A percentile compares a stretch with the other conserved stretches of the same genome.
Conservation (phyloP, 768 basidiomycete species). For the Clitopilus passeckerianus region DNA sequence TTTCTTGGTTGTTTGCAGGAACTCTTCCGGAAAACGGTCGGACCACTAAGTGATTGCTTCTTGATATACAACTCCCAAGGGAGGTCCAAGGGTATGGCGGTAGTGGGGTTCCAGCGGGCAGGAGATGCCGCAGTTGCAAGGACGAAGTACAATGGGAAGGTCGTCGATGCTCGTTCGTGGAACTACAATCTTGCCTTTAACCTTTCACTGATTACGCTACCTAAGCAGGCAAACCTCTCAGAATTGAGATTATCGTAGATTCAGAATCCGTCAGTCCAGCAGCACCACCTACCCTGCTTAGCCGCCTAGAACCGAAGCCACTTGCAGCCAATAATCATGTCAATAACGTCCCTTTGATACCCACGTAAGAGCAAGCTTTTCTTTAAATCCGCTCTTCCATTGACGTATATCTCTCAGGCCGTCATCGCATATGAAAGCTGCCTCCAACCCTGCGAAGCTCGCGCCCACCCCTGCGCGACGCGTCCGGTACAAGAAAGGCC, state of each 20-base stretch:
- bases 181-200: constrained; percentile 1
- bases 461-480: constrained; percentile 29
- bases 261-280: constrained; percentile 15
- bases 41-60: constrained; percentile 66
- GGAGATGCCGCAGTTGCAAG: constrained; percentile 62
- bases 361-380: not conserved
- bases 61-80: constrained; percentile 74
- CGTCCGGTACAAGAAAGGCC: constrained; percentile 63
- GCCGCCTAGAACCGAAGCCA: constrained; percentile 17
- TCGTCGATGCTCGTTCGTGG: constrained; percentile 61
- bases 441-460: constrained; percentile 10
- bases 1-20: constrained; percentile 35
- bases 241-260: constrained; percentile 59
- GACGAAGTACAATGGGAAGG: constrained; percentile 69
- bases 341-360: not conserved
- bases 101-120: constrained; percentile 60
- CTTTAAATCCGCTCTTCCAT: not conserved
- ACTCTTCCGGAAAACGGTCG: constrained; percentile 72
- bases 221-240: constrained; percentile 56
- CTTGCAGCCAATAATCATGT: not conserved
- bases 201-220: not conserved
- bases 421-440: constrained; percentile 14
- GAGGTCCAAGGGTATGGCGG: constrained; percentile 75
- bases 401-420: not conserved
- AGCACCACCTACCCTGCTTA: constrained; percentile 19